Conservation (phyloP, 2,329 filamentous ascomycete genomes). For the Furcasterigmium sp. region DNA sequence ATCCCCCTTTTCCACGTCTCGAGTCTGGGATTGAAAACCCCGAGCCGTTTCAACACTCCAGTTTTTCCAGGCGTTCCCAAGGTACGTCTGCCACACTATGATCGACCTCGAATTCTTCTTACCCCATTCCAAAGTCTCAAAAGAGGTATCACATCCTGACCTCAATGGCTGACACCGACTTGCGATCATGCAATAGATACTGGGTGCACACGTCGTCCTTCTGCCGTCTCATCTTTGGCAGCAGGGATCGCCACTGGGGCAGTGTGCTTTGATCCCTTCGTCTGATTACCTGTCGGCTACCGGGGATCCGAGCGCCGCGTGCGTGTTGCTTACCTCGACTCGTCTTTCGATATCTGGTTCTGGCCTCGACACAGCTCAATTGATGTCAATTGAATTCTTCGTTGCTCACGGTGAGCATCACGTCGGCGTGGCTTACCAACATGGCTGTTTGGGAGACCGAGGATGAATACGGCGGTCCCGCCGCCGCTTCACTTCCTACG, state of each 20-base stretch:
- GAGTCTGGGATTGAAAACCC: not conserved
- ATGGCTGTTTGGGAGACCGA: constrained; percentile 60
- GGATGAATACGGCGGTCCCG: constrained; percentile 53
- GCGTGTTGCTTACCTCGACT: constrained; percentile 5
- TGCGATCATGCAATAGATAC: no score
- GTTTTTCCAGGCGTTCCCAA: no score
- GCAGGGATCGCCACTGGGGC: not conserved
- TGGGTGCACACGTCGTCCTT: no score
- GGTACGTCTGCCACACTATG: no score
- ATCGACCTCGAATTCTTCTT: no score
- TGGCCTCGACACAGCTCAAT: constrained; percentile 6
- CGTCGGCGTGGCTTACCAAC: constrained; percentile 11
- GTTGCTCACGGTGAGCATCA: constrained; percentile 2
- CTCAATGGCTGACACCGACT: no score
- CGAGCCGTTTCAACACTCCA: not conserved
- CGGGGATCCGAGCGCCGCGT: constrained; percentile 10
- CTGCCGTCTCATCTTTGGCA: not conserved
- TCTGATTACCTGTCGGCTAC: constrained; percentile 7
- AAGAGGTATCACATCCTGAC: no score
- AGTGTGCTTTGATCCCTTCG: constrained; percentile 12
- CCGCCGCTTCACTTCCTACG: constrained; percentile 59
- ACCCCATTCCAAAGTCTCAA: no score
- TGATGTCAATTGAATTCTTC: constrained; percentile 4
- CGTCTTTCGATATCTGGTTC: not conserved
- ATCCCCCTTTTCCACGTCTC: not conserved